These are phyloP conservation scores for Phtheirospermum japonicum DNA, from an alignment of 257 asterid genomes.

Conservation along the genomic window DNA sequence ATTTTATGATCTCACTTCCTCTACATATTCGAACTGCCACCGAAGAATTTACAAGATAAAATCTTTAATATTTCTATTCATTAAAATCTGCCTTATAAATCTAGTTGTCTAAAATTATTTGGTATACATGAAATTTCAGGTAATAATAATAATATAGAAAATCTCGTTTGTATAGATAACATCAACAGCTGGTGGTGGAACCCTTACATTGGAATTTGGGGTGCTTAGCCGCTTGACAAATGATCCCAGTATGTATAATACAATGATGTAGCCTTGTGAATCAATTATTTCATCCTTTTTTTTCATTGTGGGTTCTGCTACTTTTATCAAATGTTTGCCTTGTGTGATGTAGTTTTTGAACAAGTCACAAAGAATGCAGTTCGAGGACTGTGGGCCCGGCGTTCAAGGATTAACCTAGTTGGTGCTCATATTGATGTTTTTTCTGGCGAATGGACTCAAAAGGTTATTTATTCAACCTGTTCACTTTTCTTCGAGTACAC, in stretches of 20 bases:
- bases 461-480: conserved; percentile 51
- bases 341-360: conserved; percentile 72
- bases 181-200: conserved; percentile 99
- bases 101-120: not conserved
- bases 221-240: conserved; percentile 94
- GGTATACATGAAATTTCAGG: conserved; percentile 10
- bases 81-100: not conserved
- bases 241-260: conserved; percentile 64
- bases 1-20: conserved; percentile 10
- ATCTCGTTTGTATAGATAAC: conserved; percentile 62
- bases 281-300: not conserved
- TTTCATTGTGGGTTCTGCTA: conserved; percentile 12
- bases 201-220: conserved; percentile 93
- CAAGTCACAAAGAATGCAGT: conserved; percentile 94
- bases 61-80: conserved; percentile 18
- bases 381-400: conserved; percentile 98
- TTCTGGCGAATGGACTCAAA: conserved; percentile 99
- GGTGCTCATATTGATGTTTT: conserved; percentile 99
- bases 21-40: not conserved
- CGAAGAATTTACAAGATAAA: conserved; percentile 1
- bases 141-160: conserved; percentile 24
- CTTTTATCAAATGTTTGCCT: conserved; percentile 24
- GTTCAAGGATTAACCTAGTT: conserved; percentile 91
- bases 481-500: conserved; percentile 16
- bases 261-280: not conserved